Base-by-base conservation (phyloP, 805 yeast species). In the Yamadazyma kitorensis region DNA sequence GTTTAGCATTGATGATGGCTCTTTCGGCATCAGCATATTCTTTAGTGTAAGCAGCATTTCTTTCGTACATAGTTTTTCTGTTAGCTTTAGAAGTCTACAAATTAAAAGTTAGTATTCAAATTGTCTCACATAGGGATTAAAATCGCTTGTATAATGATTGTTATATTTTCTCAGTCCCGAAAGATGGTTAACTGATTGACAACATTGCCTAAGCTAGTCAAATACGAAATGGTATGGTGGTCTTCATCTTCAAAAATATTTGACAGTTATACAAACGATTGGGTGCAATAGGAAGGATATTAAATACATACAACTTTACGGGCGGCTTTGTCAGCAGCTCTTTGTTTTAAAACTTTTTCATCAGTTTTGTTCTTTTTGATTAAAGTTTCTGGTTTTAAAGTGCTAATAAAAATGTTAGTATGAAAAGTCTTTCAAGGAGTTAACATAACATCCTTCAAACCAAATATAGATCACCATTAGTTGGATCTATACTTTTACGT, bases 41-140 rank as follows among this genome's bases (percentile, higher is more conserved):
- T 76, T 82, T 73, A 69, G 82, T 82, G 88, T 89, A 88, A 75
- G 88, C 87, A 76, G 93, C 95, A 64, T 95, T 87, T 82, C 97
- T 86, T 70, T 86, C 83, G 70, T 82, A 83, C 72, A 83, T 78
- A 59, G 79, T 82, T 64, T 80, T 70, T 75, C 85, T 63, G 60
- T 66, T 67, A 58, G 65, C 72, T 59, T 64, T 52, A 61, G 49
- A 52, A 43, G 69, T 57, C 73, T 67, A 46, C 36, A 44, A 29
- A 8, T 19, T 19, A 29, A 14, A 34, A 41, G 70, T 66, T 63
- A 64, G 69, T 62, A 64, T 30, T 24, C 26, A 24, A 24, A 24
- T 24, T 8, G 7, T 24, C n/a, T 24, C 26, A 10, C 10, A 7
- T 10, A 19, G 22, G 10, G 22, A 10, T n/a, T n/a, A n/a, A n/a